Evolutionary conservation across 495 filamentous ascomycete species (phyloP), one percentile per base, ranked within the genome.

Genomic region (Antarctomyces pellizariae): DNA sequence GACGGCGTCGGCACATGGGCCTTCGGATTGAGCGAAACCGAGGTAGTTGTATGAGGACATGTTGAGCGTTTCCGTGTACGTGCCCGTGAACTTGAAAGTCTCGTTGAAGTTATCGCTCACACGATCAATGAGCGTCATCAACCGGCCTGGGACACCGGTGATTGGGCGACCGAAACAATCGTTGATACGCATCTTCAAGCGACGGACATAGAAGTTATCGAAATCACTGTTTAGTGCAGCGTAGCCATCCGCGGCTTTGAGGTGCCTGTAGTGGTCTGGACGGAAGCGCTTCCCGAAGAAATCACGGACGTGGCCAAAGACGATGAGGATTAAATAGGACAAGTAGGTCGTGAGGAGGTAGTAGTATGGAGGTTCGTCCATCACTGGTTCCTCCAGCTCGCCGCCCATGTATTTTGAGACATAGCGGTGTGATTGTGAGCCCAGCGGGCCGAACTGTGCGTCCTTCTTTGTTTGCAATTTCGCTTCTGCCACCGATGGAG

Each of bases 31-130:
- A 31, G 86, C 86, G 43, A 97, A 97, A 15, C 86, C 86, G 4
- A 97, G 75, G 39, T 97, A 97, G 43, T 97, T 97, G 61, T 97
- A 97, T 3, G 86, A 97, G 53, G 82, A 92, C 69, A 97, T 68
- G 47, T 97, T 97, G 31, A 97, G 52, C 0, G 86, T 93, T 44
- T 97, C 78, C n/a, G 86, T 95, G 25, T 64, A 68, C 18, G 78
- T 89, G 19, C 89, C 89, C 6, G 72, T 82, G 38, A 77, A 62
- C 39, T 76, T 65, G 56, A 90, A 97, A 37, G 67, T 64, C 37
- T 70, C 60, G 48, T 95, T 95, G 54, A 78, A 72, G 41, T 95
- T 76, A 47, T 80, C 60, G 0, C 82, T 89, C 19, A 58, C 65
- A 33, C 86, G 74, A 46, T 95, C 82, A 25, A 93, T 57, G 18